Evolutionary conservation across 179 eudicot genomes (phyloP), one percentile per base, ranked within the genome.

Genomic region (Spinacia oleracea): DNA sequence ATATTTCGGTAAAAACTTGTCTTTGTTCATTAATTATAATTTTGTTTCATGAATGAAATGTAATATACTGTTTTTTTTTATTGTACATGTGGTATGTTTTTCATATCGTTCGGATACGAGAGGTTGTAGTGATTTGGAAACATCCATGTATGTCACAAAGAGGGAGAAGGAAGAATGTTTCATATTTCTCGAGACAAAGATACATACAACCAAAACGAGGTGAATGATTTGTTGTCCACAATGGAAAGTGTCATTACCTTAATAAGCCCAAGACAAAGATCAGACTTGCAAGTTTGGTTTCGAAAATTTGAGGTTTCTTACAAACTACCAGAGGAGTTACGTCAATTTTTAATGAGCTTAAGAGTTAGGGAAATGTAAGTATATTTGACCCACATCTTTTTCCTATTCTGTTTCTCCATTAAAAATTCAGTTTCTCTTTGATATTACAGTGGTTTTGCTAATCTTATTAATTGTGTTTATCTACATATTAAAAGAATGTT

Each of bases 321-420:
- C 10, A 7, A 65, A 0, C 34, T 59, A 3, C 34, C 32, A 21
- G 10, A 0, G 1, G n/a, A 59, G 20, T 65, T 35, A 14, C 4
- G n/a, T 65, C 70, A 65, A 10, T 32, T 65, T 65, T 18, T 65
- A 65, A 18, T 16, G 3, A 65, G 46, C 46, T 35, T 65, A 65
- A 34, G 46, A 65, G 12, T 65, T 8, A 65, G 70, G 14, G 35
- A 34, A 65, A 65, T 65, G 70, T 65, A 65, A 65, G 45, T 35
- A 65, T 12, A 32, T 34, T 65, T 34, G 0, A 1, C 20, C 16
- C 4, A 4, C 14, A 29, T 35, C 18, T 35, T 35, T 35, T 65
- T 65, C 4, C 9, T 34, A 15, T 34, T 65, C 3, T 5, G 34
- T 65, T 65, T 34, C 0, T 65, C 25, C 3, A 59, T 23, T 59